Base-by-base conservation (phyloP, 2,329 filamentous ascomycete species). In the Fusarium sp. region DNA sequence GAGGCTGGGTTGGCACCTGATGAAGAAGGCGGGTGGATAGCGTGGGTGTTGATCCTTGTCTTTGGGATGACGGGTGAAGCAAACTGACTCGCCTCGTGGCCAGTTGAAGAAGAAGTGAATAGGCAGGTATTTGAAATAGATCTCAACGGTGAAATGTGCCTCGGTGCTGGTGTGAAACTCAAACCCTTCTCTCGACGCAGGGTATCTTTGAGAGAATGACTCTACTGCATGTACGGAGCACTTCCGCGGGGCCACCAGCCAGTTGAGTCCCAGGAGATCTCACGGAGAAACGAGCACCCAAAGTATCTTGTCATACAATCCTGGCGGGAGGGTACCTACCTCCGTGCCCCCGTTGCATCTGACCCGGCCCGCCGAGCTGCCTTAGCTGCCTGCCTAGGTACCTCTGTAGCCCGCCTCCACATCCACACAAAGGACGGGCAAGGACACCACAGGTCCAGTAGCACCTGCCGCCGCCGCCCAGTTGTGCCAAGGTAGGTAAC, bases 331-430 rank as follows among this genome's bases (percentile, higher is more conserved):
- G 29, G 20, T 65, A 65, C 63, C 54, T 57, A 29, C 22, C 63
- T 22, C n/a, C 29, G 20, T 25, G 36, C 25, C 25, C n/a, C 50
- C 62, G 47, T 40, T 40, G 33, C 25, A 65, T 45, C 27, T 50
- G 11, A 59, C 38, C 36, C 38, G 52, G 63, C 63, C 63, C 63
- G 63, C 63, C n/a, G 42, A 66, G 63, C 42, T 63, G 47, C 47
- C 47, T 52, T 31, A 31, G 47, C 47, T 52, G 47, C 47, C 47
- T 31, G 36, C 33, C 35, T 59, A 61, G 31, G 56, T 58, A 65
- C 54, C 47, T 40, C 40, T 20, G 27, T 38, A 45, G 18, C 31
- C 31, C 60, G 54, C 42, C 36, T 42, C 45, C 42, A 50, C 25
- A 42, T 47, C 42, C 22, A 27, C 59, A 69, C 58, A 59, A 42